These are phyloP conservation scores for Beauveria brongniartii DNA, from an alignment of 2,329 filamentous ascomycete genomes.

Conservation along the genomic window DNA sequence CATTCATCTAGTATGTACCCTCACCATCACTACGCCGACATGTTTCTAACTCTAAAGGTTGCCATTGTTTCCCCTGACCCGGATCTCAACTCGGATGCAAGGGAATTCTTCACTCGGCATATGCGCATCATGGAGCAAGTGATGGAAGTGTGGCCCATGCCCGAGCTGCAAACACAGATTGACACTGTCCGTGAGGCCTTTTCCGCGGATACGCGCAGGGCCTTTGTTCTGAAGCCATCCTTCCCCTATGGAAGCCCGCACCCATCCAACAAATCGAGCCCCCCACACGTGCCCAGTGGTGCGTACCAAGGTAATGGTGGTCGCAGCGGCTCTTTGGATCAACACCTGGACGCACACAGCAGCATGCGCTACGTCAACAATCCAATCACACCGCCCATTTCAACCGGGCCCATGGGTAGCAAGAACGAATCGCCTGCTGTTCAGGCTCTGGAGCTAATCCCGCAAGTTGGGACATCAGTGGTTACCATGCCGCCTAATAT, in stretches of 20 bases:
- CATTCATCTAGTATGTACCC: conserved; percentile 70
- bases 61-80: conserved; percentile 90
- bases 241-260: conserved; percentile 82
- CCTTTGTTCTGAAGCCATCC: conserved; percentile 79
- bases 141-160: conserved; percentile 75
- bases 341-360: conserved; percentile 44
- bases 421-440: conserved; percentile 70
- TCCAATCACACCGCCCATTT: conserved; percentile 75
- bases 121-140: conserved; percentile 90
- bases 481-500: conserved; percentile 46
- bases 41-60: conserved; percentile 47
- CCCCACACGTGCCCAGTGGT: conserved; percentile 43
- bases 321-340: conserved; percentile 42
- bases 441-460: conserved; percentile 66
- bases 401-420: conserved; percentile 61
- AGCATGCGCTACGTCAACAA: conserved; percentile 56
- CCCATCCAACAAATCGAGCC: conserved; percentile 54
- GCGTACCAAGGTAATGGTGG: conserved; percentile 40
- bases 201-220: conserved; percentile 73
- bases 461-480: conserved; percentile 45
- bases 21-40: neutral
- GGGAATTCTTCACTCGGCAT: conserved; percentile 83
- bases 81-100: conserved; percentile 74
- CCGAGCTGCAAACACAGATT: conserved; percentile 83
- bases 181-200: conserved; percentile 85